A percentile compares a stretch with the other conserved stretches of the same genome.
Evolutionary conservation across 768 basidiomycete species (phyloP).

Genomic region (Tulasnella sp.): DNA sequence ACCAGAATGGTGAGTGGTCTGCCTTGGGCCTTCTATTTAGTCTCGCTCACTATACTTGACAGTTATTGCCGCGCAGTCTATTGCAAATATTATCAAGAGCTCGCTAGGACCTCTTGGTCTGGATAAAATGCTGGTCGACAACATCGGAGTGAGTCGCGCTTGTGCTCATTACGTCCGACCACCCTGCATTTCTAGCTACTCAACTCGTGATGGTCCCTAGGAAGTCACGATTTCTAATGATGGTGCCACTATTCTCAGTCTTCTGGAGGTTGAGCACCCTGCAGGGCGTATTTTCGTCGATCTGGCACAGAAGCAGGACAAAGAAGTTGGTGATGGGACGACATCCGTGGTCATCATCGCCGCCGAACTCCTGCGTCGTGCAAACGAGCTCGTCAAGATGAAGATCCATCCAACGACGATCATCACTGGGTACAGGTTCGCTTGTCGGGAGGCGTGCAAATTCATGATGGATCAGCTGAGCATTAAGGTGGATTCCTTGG

Average conservation of each 20-base stretch:
- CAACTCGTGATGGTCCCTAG: slow-evolving; percentile 32
- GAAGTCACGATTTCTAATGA: slow-evolving; percentile 99
- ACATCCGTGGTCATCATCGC: slow-evolving; percentile 97
- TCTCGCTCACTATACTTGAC: slow-evolving; percentile 14
- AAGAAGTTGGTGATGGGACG: slow-evolving; percentile 98
- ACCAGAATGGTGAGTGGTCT: slow-evolving; percentile 70
- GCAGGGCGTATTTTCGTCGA: slow-evolving; percentile 97
- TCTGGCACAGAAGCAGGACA: slow-evolving; percentile 97
- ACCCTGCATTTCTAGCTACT: not conserved
- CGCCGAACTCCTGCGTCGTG: slow-evolving; percentile 90
- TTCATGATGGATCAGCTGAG: slow-evolving; percentile 97
- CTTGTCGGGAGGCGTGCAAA: slow-evolving; percentile 93
- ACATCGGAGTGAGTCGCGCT: slow-evolving; percentile 76
- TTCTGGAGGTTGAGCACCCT: slow-evolving; percentile 91
- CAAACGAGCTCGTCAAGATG: slow-evolving; percentile 95
- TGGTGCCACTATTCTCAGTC: slow-evolving; percentile 94
- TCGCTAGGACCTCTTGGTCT: slow-evolving; percentile 90
- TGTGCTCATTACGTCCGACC: too few relatives aligned
- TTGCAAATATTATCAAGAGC: slow-evolving; percentile 96
- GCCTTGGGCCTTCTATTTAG: slow-evolving; percentile 18
- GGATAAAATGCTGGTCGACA: slow-evolving; percentile 96
- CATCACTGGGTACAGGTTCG: slow-evolving; percentile 95
- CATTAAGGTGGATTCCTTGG: slow-evolving; percentile 87
- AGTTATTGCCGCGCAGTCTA: slow-evolving; percentile 93
- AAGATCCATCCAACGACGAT: slow-evolving; percentile 99